A percentile compares a stretch with the other conserved stretches of the same genome.
phyloP scores from a whole-genome alignment of 371 early-diverging fungal species.

The Mucor sp. region DNA sequence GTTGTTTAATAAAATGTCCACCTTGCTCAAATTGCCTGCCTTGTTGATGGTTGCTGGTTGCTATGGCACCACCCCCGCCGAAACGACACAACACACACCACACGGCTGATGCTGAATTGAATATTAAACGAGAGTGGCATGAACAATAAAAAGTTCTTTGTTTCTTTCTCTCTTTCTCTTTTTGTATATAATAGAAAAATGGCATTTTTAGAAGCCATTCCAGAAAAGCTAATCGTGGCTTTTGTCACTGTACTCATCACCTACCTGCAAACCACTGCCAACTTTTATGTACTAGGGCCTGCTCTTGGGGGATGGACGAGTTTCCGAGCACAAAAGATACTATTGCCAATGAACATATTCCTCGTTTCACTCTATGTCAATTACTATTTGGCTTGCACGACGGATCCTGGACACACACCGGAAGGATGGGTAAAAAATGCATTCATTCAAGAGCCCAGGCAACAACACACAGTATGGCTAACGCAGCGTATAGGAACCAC shows the following conservation, averaged over 20 bases:
- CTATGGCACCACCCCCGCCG: not conserved
- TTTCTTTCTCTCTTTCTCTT: not conserved
- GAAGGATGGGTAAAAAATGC: slow-evolving; percentile 55
- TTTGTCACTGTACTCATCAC: slow-evolving; percentile 19
- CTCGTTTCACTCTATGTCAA: slow-evolving; percentile 67
- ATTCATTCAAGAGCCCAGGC: not conserved
- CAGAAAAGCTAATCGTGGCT: slow-evolving; percentile 20
- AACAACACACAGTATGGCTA: not conserved
- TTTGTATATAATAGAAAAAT: slow-evolving; percentile 1
- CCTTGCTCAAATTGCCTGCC: no score
- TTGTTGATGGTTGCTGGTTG: no score
- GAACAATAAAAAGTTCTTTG: not conserved
- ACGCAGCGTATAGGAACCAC: slow-evolving; percentile 18
- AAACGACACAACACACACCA: not conserved
- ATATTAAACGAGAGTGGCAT: not conserved
- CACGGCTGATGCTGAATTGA: not conserved
- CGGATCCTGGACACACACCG: slow-evolving; percentile 80
- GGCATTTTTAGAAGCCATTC: slow-evolving; percentile 15
- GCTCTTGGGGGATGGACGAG: slow-evolving; percentile 29
- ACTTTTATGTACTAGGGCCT: slow-evolving; percentile 24
- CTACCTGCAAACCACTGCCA: slow-evolving; percentile 17
- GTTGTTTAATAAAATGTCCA: no score
- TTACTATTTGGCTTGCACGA: slow-evolving; percentile 74
- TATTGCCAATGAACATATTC: slow-evolving; percentile 60
- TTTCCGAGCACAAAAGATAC: slow-evolving; percentile 28